These are phyloP conservation scores for Hyphodiscus sp. DNA, from an alignment of 2,329 filamentous ascomycete genomes.

Conservation along the genomic window DNA sequence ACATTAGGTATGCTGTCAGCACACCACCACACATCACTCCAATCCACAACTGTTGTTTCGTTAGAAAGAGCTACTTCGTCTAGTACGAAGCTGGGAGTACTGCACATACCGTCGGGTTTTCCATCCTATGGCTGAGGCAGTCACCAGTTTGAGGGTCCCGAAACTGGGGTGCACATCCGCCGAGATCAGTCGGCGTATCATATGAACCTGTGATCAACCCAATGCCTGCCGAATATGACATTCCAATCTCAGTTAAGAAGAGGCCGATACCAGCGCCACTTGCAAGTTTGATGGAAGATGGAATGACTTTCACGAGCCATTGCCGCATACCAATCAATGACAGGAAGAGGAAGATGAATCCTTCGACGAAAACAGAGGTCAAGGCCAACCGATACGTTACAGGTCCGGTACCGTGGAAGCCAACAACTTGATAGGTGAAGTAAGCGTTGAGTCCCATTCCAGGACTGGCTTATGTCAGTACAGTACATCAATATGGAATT, in stretches of 20 bases:
- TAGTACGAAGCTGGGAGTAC: neutral
- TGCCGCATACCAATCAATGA: conserved; percentile 64
- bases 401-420: conserved; percentile 48
- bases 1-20: conserved; percentile 73
- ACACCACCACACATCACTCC: conserved; percentile 77
- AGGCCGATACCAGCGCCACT: conserved; percentile 60
- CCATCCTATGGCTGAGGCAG: conserved; percentile 61
- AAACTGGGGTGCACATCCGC: conserved; percentile 59
- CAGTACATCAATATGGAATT: neutral
- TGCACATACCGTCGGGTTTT: conserved; percentile 57
- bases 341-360: conserved; percentile 57
- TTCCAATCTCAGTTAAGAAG: conserved; percentile 57
- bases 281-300: conserved; percentile 58
- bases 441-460: conserved; percentile 65
- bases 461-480: conserved; percentile 37
- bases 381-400: conserved; percentile 55
- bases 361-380: conserved; percentile 58
- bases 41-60: conserved; percentile 61
- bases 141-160: conserved; percentile 41
- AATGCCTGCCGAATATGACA: conserved; percentile 71
- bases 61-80: neutral
- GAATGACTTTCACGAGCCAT: conserved; percentile 63
- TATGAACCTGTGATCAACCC: conserved; percentile 68
- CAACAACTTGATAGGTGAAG: conserved; percentile 62
- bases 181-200: conserved; percentile 68